Evolutionary conservation across 495 filamentous ascomycete genomes (phyloP).

Genomic region (Hypoxylon crocopeplum): DNA sequence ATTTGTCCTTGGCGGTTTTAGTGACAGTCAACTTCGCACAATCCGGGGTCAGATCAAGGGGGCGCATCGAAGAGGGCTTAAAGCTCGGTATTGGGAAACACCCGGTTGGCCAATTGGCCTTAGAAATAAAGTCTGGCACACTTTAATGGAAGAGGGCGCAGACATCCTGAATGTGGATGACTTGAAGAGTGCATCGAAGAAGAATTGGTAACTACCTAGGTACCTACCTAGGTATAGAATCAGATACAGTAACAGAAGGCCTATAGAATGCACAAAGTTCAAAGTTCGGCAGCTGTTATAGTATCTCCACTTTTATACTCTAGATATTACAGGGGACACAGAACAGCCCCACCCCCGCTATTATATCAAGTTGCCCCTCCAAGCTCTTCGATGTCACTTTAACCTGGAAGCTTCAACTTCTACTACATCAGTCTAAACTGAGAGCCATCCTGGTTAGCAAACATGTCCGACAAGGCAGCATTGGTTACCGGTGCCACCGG

Average conservation of each 20-base stretch:
- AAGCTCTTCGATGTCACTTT: not conserved
- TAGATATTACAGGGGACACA: not conserved
- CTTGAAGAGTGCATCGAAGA: constrained; percentile 50
- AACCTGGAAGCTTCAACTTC: not conserved
- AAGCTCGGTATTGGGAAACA: constrained; percentile 80
- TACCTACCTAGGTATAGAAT: not conserved
- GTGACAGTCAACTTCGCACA: constrained; percentile 58
- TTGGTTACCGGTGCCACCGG: constrained; percentile 89
- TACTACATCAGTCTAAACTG: not conserved
- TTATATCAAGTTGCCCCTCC: constrained; percentile 14
- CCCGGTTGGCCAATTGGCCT: constrained; percentile 77
- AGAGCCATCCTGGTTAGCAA: not conserved
- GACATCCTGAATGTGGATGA: constrained; percentile 83
- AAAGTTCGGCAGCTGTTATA: too few relatives aligned
- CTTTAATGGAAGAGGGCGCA: constrained; percentile 73
- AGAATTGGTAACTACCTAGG: constrained; percentile 39
- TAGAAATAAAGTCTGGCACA: constrained; percentile 76
- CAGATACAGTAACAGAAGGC: not conserved
- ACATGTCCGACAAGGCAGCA: constrained; percentile 57
- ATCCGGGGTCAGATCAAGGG: constrained; percentile 71
- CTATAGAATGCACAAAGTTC: too few relatives aligned
- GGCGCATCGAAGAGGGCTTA: constrained; percentile 73
- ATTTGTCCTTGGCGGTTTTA: constrained; percentile 53
- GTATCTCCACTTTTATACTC: constrained; percentile 8
- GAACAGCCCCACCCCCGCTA: constrained; percentile 25